Evolutionary conservation across 306 rosid genomes (phyloP), one percentile per base, ranked within the genome.

Genomic region (Crataegus laevigata): DNA sequence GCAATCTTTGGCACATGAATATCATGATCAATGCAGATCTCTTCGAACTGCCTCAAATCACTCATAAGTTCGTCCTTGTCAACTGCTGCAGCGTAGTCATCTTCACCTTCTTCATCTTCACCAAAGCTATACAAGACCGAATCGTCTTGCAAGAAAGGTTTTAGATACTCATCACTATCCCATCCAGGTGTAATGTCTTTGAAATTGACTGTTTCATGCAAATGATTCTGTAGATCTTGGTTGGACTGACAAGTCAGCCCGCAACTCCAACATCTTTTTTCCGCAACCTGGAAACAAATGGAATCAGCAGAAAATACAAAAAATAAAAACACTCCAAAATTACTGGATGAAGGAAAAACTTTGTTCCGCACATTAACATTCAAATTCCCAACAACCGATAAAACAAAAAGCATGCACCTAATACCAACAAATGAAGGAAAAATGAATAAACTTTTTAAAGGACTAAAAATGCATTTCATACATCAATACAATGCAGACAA

Each of bases 191-290:
- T 83, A 42, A 89, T 68, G 65, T 71, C 88, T 68, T 76, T 76
- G 29, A 87, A 75, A 73, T 78, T 68, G 13, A 38, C 25, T 24
- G 80, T 72, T 77, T 87, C 84, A 71, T 94, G 99, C 75, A 88
- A 82, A 88, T 94, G 97, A 78, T 84, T 81, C 81, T 52, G 92
- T 38, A 90, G 81, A 55, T 86, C 91, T 65, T 78, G 79, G 64
- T 78, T 84, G 78, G 93, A 88, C 40, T 73, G 78, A 38, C 82
- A 87, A n/a, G 70, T 71, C 57, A 84, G 73, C 65, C 93, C 93
- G 42, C 96, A 94, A 74, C 82, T 87, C 99, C 99, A 94, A 83
- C 97, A 92, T 76, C 66, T 89, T 72, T 71, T 84, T 69, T 91
- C 83, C 8, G 89, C 88, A 50, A 92, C 99, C 97, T 94, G 81